Base-by-base conservation (phyloP, 2,329 filamentous ascomycete species). In the Exophiala bonariae region DNA sequence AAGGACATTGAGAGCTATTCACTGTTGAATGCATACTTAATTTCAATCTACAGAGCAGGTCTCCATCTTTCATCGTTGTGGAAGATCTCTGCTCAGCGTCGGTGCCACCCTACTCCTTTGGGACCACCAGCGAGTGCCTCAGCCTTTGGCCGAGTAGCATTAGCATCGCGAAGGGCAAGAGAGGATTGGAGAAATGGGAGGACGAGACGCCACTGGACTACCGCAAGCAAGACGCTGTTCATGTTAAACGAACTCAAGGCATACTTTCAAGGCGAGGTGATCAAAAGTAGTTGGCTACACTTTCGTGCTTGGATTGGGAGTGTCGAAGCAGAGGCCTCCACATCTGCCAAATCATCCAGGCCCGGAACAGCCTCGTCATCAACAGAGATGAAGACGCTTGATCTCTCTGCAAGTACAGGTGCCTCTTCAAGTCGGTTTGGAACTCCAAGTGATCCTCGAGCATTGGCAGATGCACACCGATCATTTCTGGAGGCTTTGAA, bases 211-310 rank as follows among this genome's bases (percentile, higher is more conserved):
- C 80, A 92, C 1, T 99, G 93, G 93, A 92, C 90, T 0, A 95
- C 89, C 0, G 86, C 87, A 58, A 90, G 87, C 61, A 87, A 90
- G 2, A 86, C 89, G 1, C 81, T 95, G 3, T 96, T 96, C 69
- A 87, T 97, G 58, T 75, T 97, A 3, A 89, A 87, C 0, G 91
- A 96, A 64, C 85, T 89, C 11, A 87, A 92, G 57, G 83, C 83
- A 3, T 97, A 95, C 60, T 82, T 97, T 35, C 92, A 96, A 65
- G 89, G 87, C 1, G 90, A 96, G 62, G 85, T 97, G 5, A 85
- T 96, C 11, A 81, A 84, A 50, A 83, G 84, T 23, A 83, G 89
- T 1, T 96, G 90, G 82, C 79, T 85, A 13, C 83, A 87, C 41
- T 91, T 97, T 58, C 80, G 86, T 43, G 66, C 68, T 11, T 96